phyloP scores from a whole-genome alignment of 192 early-diverging fungal genomes.

The Glomus cerebriforme region DNA sequence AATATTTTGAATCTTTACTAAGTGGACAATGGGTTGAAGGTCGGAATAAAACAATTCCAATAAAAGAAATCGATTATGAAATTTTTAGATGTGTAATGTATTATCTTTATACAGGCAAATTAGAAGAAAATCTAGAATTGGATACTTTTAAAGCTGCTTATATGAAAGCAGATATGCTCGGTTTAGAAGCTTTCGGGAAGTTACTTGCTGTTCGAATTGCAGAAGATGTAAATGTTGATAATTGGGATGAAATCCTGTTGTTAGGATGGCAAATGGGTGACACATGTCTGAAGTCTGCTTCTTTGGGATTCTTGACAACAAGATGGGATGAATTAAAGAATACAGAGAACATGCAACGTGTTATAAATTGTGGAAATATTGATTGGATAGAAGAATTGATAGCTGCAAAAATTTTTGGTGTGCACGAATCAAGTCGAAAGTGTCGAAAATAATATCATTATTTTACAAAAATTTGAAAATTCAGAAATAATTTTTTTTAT shows the following conservation, averaged over 20 bases:
- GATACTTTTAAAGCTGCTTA: constrained; percentile 6
- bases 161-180: constrained; percentile 22
- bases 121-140: constrained; percentile 26
- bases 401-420: constrained; percentile 15
- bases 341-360: constrained; percentile 23
- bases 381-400: constrained; percentile 22
- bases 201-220: constrained; percentile 18
- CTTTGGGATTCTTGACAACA: neutral
- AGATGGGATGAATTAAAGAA: constrained; percentile 14
- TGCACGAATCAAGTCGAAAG: constrained; percentile 13
- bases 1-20: constrained; percentile 25
- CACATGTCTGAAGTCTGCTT: constrained; percentile 4
- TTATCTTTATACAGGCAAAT: constrained; percentile 25
- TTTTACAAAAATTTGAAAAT: neutral
- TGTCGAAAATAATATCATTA: neutral
- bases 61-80: constrained; percentile 19
- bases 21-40: constrained; percentile 16
- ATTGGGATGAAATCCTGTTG: constrained; percentile 23
- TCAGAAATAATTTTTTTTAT: neutral
- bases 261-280: constrained; percentile 22
- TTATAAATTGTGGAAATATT: constrained; percentile 13
- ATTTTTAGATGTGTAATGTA: constrained; percentile 11
- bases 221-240: constrained; percentile 19
- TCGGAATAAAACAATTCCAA: constrained; percentile 8
- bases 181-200: constrained; percentile 16